phyloP scores from a whole-genome alignment of 176 grass and related monocot species.

The Bonia amplexicaulis region DNA sequence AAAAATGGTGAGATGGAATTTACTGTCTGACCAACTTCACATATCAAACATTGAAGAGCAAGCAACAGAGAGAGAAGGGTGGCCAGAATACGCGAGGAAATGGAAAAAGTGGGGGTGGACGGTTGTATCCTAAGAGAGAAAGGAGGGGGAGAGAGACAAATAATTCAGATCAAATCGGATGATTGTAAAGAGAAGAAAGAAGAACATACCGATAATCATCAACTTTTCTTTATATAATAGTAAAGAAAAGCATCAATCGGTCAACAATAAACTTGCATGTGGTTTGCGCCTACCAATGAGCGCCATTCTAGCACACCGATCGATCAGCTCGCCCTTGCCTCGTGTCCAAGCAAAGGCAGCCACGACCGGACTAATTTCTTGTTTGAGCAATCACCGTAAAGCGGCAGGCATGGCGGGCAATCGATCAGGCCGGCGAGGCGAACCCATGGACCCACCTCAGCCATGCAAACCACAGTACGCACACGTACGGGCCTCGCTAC shows the following conservation, averaged over 20 bases:
- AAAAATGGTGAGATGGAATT: too few relatives aligned
- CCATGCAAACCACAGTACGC: slow-evolving; percentile 28
- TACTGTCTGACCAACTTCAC: too few relatives aligned
- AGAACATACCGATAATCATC: too few relatives aligned
- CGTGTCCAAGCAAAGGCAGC: slow-evolving; percentile 17
- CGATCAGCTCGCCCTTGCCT: background rate
- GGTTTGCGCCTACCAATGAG: background rate
- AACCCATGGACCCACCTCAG: slow-evolving; percentile 33
- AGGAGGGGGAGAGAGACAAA: too few relatives aligned
- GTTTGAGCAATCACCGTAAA: slow-evolving; percentile 14
- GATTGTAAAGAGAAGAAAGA: too few relatives aligned
- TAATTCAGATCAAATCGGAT: too few relatives aligned
- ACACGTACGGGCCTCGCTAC: background rate
- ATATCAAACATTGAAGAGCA: too few relatives aligned
- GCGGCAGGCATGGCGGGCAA: slow-evolving; percentile 42
- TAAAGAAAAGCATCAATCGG: background rate
- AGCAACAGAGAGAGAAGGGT: too few relatives aligned
- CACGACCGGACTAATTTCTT: background rate
- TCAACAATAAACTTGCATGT: slow-evolving; percentile 6
- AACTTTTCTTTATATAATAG: too few relatives aligned
- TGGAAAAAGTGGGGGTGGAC: too few relatives aligned
- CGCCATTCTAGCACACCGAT: background rate
- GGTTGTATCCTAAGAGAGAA: too few relatives aligned
- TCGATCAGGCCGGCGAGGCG: slow-evolving; percentile 3
- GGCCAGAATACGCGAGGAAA: too few relatives aligned